A percentile compares a stretch with the other conserved stretches of the same genome.
Conservation (phyloP, 345 rosid genomes). For the Erodium maritimum region DNA sequence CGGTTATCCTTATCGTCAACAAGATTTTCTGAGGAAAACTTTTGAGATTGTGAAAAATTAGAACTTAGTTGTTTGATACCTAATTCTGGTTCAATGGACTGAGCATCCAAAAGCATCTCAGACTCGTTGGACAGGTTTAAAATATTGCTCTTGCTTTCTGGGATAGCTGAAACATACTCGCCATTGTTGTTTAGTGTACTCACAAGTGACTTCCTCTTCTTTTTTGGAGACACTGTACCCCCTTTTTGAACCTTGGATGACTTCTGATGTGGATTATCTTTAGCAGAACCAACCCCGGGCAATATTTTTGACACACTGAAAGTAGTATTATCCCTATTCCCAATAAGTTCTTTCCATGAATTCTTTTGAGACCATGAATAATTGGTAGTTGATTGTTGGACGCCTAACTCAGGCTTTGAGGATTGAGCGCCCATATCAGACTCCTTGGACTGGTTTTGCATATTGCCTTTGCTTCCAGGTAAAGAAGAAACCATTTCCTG, state of each 20-base stretch:
- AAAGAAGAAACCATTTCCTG: conserved; percentile 17
- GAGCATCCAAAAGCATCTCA: background rate
- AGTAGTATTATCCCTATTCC: conserved; percentile 21
- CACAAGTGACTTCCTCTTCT: conserved; percentile 1
- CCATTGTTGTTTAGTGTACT: background rate
- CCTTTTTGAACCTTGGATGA: conserved; percentile 4
- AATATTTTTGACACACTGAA: conserved; percentile 22
- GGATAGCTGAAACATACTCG: background rate
- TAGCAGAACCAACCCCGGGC: conserved; percentile 3
- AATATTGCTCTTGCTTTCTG: background rate
- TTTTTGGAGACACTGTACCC: conserved; percentile 8
- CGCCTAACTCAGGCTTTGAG: conserved; percentile 11
- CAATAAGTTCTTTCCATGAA: conserved; percentile 67
- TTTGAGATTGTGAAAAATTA: background rate
- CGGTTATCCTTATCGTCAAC: background rate
- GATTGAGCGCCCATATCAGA: conserved; percentile 9
- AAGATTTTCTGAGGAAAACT: background rate
- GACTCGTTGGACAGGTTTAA: background rate
- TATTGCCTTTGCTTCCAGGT: conserved; percentile 17
- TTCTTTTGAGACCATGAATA: conserved; percentile 54
- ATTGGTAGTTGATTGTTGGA: conserved; percentile 19
- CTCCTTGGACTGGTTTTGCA: conserved; percentile 10
- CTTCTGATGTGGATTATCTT: conserved; percentile 14
- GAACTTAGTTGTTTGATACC: background rate
- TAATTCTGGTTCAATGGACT: background rate